A percentile compares a stretch with the other conserved stretches of the same genome.
Conservation (phyloP, 768 basidiomycete species). For the Termitomyces eurrhizus region DNA sequence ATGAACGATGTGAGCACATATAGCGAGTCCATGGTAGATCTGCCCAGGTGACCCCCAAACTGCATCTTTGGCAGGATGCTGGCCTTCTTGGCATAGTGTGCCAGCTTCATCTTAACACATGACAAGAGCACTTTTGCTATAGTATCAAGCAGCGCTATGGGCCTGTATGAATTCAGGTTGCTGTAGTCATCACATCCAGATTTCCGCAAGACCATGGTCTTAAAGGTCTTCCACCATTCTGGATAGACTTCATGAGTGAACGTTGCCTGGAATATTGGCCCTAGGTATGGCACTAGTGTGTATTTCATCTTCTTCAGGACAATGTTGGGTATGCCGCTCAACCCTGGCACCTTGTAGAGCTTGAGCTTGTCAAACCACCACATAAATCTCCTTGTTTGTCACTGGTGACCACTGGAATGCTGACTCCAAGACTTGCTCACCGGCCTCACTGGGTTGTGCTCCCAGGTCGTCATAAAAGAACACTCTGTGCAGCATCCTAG, state of each 20-base stretch:
- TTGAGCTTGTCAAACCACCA: slow-evolving; percentile 23
- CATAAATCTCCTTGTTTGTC: slow-evolving; percentile 22
- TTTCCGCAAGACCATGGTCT: slow-evolving; percentile 29
- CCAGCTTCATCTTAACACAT: slow-evolving; percentile 18
- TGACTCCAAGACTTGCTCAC: no score
- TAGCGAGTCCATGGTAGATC: slow-evolving; percentile 26
- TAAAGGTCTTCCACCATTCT: slow-evolving; percentile 18
- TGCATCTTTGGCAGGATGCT: slow-evolving; percentile 21
- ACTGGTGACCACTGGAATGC: slow-evolving; percentile 15
- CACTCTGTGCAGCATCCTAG: slow-evolving; percentile 10
- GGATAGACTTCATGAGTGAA: slow-evolving; percentile 24
- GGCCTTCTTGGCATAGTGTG: slow-evolving; percentile 4
- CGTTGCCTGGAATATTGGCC: slow-evolving; percentile 24
- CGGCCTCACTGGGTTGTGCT: no score
- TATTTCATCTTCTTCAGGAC: slow-evolving; percentile 24
- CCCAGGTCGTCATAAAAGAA: no score
- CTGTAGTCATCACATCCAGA: slow-evolving; percentile 31
- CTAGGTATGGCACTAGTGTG: slow-evolving; percentile 22
- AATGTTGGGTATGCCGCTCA: slow-evolving; percentile 20
- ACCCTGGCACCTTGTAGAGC: slow-evolving; percentile 27
- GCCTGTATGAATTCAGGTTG: slow-evolving; percentile 27
- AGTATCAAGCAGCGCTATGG: background rate
- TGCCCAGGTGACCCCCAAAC: slow-evolving; percentile 24
- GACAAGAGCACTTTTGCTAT: slow-evolving; percentile 16
- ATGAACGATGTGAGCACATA: slow-evolving; percentile 26